These are phyloP conservation scores for Tubosaeta sp. DNA, from an alignment of 768 basidiomycete species.

Conservation along the genomic window DNA sequence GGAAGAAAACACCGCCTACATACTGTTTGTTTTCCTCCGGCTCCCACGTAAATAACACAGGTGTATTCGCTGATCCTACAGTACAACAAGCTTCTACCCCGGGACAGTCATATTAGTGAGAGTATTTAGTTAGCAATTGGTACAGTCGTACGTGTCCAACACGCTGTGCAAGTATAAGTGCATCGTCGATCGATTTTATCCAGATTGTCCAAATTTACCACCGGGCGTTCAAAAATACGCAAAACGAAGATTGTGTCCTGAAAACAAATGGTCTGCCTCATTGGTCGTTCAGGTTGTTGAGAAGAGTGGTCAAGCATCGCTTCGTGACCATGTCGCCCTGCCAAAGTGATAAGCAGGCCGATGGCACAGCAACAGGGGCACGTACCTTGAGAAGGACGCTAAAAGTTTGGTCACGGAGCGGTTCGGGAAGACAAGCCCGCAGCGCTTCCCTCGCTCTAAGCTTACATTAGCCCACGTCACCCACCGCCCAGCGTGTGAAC, in stretches of 20 bases:
- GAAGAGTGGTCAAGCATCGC: slow-evolving; percentile 83
- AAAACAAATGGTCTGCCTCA: slow-evolving; percentile 19
- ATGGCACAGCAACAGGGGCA: not conserved
- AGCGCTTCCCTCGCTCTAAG: slow-evolving; percentile 90
- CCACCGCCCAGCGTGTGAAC: slow-evolving; percentile 24
- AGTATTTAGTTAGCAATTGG: slow-evolving; percentile 28
- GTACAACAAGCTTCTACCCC: slow-evolving; percentile 32
- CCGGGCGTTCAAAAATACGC: slow-evolving; percentile 18
- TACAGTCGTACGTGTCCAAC: slow-evolving; percentile 26
- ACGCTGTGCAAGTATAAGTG: slow-evolving; percentile 28
- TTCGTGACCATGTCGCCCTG: slow-evolving; percentile 99
- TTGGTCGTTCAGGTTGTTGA: slow-evolving; percentile 82
- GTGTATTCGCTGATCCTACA: slow-evolving; percentile 26
- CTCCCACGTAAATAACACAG: slow-evolving; percentile 12
- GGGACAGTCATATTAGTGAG: slow-evolving; percentile 30
- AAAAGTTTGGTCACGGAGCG: slow-evolving; percentile 92
- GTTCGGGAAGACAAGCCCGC: slow-evolving; percentile 92
- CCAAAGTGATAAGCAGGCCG: slow-evolving; percentile 10
- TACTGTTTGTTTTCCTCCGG: not conserved
- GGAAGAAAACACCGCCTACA: not conserved
- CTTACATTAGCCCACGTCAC: slow-evolving; percentile 10
- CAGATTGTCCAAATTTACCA: slow-evolving; percentile 30
- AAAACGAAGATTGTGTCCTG: slow-evolving; percentile 4
- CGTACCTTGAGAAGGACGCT: slow-evolving; percentile 81
- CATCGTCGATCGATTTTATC: slow-evolving; percentile 23